Base-by-base conservation (phyloP, 495 filamentous ascomycete genomes). In the Bacidia gigantensis region DNA sequence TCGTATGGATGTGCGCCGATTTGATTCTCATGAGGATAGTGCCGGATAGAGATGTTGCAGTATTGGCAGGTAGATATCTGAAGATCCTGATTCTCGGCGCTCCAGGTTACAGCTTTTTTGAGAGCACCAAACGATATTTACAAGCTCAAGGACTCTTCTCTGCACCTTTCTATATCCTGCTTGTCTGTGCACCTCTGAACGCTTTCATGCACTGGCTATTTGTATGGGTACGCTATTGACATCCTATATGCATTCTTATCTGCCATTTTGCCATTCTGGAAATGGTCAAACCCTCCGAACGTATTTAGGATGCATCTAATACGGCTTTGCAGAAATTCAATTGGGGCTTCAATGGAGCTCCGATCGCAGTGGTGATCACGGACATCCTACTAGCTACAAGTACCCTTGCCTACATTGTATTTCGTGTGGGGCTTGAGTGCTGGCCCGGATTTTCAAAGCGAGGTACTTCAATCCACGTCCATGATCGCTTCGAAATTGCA, bases 311-410 rank as follows among this genome's bases (percentile, higher is more conserved):
- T 17, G n/a, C 26, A 5, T 41, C 35, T 51, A 26, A 25, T 56
- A 17, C 29, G 44, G 5, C 9, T 43, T 49, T 78, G 75, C 69
- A 77, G 64, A 35, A 35, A 35, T 74, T 94, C 50, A 68, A 75
- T 11, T 83, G 80, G 76, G 87, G 88, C 1, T 95, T 90, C 59
- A 64, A 84, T 46, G 89, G 89, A 39, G 87, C 89, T 2, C 88
- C 89, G 0, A 82, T 87, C 46, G 87, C 89, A 2, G 85, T 95
- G 22, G 80, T 78, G 20, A 78, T 93, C 40, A 89, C 84, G 0
- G 83, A 95, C 58, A 87, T 72, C 58, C 72, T 93, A n/a, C 77
- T 95, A 57, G 86, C 88, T 0, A 48, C 89, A 12, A 65, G 83
- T 25, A 72, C 95, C 10, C 76, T 89, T 46, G 62, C 82, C 24